Conservation (phyloP, 352 stramenopile genomes). For the Globisporangium spinosum region DNA sequence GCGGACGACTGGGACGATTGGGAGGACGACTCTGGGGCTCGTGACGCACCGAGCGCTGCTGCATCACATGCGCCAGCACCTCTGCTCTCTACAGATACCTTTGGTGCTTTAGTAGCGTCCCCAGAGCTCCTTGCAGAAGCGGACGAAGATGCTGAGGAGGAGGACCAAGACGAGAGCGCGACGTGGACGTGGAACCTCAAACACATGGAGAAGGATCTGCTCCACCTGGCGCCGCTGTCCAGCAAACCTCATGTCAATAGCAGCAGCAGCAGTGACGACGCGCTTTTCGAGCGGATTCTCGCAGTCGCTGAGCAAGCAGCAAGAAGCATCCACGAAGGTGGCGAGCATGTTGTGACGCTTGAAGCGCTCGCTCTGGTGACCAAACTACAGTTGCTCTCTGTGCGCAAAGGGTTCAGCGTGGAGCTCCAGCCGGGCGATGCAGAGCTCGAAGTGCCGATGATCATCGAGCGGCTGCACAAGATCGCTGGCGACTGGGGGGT, state of each 20-base stretch:
- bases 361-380: slow-evolving; percentile 37
- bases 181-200: slow-evolving; percentile 14
- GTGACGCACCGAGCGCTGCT: not conserved
- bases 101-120: not conserved
- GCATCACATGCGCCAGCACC: not conserved
- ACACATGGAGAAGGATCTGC: slow-evolving; percentile 13
- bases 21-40: slow-evolving; percentile 27
- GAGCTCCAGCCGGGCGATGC: slow-evolving; percentile 1
- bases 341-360: slow-evolving; percentile 24
- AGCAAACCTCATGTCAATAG: not conserved
- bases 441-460: not conserved
- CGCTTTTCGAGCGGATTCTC: slow-evolving; percentile 12
- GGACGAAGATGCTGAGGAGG: not conserved
- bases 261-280: not conserved
- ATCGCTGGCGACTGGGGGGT: slow-evolving; percentile 14
- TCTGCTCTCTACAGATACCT: not conserved
- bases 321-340: not conserved
- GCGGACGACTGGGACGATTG: slow-evolving; percentile 47
- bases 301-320: slow-evolving; percentile 15
- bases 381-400: slow-evolving; percentile 31
- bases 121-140: not conserved
- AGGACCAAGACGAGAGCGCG: not conserved
- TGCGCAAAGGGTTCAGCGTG: slow-evolving; percentile 25
- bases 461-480: slow-evolving; percentile 6
- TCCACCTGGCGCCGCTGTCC: not conserved